A percentile compares a stretch with the other conserved stretches of the same genome.
These are phyloP conservation scores for Fusarium siculi DNA, from an alignment of 2,329 filamentous ascomycete genomes.

Conservation along the genomic window DNA sequence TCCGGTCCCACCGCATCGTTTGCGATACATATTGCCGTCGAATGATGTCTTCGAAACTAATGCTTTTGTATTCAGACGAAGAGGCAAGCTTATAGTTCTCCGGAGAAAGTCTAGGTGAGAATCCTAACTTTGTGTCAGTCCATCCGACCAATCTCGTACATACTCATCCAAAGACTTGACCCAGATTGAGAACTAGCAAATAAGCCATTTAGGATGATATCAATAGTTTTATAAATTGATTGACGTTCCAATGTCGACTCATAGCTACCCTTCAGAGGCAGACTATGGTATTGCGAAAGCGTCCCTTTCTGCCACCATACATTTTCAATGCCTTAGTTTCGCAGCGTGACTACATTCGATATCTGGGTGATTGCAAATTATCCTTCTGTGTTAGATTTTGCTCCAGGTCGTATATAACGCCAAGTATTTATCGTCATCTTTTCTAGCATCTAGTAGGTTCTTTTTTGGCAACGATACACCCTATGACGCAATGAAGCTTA, in stretches of 20 bases:
- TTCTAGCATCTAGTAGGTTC: background rate
- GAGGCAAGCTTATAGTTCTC: background rate
- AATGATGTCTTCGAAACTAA: too few species aligned
- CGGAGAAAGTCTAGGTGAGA: background rate
- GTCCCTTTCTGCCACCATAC: background rate
- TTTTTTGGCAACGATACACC: fast-evolving
- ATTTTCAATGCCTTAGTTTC: fast-evolving
- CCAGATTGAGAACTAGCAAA: fast-evolving
- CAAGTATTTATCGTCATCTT: background rate
- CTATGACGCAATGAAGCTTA: background rate
- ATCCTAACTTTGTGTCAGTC: background rate
- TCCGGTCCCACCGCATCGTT: fast-evolving
- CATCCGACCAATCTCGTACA: background rate
- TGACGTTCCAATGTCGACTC: too few species aligned
- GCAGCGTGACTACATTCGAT: too few species aligned
- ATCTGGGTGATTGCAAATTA: fast-evolving
- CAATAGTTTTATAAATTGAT: background rate
- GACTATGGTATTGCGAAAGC: background rate
- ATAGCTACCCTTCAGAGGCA: background rate
- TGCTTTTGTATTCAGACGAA: fast-evolving
- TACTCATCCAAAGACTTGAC: background rate
- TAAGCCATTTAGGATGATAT: background rate
- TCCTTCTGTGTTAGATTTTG: fast-evolving
- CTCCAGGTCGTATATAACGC: too few species aligned
- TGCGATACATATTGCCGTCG: fast-evolving